Evolutionary conservation across 768 basidiomycete genomes (phyloP), one percentile per base, ranked within the genome.

Genomic region (Lactarius akahatsu): DNA sequence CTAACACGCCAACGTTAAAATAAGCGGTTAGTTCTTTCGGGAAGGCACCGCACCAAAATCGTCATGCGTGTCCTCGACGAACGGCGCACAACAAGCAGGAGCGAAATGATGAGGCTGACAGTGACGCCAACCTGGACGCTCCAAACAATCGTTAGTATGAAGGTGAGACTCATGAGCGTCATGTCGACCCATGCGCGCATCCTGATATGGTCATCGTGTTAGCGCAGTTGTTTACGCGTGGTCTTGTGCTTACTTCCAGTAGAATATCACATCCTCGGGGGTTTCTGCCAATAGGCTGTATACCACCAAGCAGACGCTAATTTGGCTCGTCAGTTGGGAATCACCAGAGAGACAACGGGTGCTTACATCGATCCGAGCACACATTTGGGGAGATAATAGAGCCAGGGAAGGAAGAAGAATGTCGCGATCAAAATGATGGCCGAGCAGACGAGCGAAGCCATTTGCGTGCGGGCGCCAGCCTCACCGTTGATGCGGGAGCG

Each of bases 131-230:
- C 87, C 80, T 98, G 95, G 63, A 98, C 87, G 70, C 90, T 88
- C 87, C 93, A 95, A 28, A 97, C 76, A 63, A 97, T 86, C 2
- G 94, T 94, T 62, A 92, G 84, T 68, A 88, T 72, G 77, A 98
- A 97, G 0, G 97, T 98, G 60, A 95, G 82, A 26, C 80, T 78
- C 90, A 98, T 94, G 72, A 98, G 84, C 6, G 84, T 78, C 57
- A 96, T 80, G 74, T 98, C 96, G 43, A 86, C 85, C 92, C 93
- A 96, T n/a, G 96, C 92, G n/a, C 85, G 74, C 85, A 97, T 94
- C 72, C 91, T 91, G 41, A 61, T 26, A 56, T 26, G 23, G 59
- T 23, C 30, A 40, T 47, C 18, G 38, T 13, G 30, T 65, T 36
- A 57, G 38, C 23, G 20, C 18, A 52, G 47, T 2, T 8, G 41